Evolutionary conservation across 1,139 yeast genomes (phyloP).

Genomic region (Yamadazyma siamensis): DNA sequence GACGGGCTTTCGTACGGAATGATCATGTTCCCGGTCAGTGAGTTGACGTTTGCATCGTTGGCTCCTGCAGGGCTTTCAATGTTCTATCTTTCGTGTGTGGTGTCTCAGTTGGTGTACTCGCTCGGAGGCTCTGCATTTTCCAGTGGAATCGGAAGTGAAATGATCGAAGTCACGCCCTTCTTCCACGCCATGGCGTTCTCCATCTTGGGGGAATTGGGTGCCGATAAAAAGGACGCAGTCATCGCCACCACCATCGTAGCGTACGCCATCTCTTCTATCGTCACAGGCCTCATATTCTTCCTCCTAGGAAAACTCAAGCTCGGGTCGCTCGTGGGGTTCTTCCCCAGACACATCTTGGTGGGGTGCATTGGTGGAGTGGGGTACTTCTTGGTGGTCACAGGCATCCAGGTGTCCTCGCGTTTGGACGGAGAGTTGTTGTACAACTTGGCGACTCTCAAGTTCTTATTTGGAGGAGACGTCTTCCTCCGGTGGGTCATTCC

Average conservation of each 20-base stretch:
- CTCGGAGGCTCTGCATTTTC: conserved; percentile 87
- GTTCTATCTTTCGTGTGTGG: conserved; percentile 87
- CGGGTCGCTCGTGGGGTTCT: conserved; percentile 88
- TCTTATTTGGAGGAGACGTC: conserved; percentile 36
- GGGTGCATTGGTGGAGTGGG: conserved; percentile 99
- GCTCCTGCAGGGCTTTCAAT: conserved; percentile 91
- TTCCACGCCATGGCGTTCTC: conserved; percentile 91
- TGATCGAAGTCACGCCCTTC: conserved; percentile 97
- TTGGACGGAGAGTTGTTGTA: conserved; percentile 71
- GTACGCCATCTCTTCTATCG: conserved; percentile 75
- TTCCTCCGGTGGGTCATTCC: conserved; percentile 76
- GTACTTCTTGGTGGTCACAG: conserved; percentile 84
- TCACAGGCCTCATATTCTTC: conserved; percentile 82
- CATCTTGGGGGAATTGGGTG: conserved; percentile 55
- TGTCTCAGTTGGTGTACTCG: conserved; percentile 84
- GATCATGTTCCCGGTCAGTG: conserved; percentile 92
- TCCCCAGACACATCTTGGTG: conserved; percentile 91
- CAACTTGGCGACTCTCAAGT: conserved; percentile 50
- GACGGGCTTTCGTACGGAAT: conserved; percentile 96
- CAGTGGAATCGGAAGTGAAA: conserved; percentile 92
- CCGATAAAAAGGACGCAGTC: conserved; percentile 49
- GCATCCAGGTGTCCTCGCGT: conserved; percentile 83
- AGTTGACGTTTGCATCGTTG: conserved; percentile 66
- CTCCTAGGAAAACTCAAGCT: conserved; percentile 71
- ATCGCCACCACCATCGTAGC: conserved; percentile 86